Evolutionary conservation across 352 stramenopile genomes (phyloP), one percentile per base, ranked within the genome.

Genomic region (Saprolegnia parasitica): DNA sequence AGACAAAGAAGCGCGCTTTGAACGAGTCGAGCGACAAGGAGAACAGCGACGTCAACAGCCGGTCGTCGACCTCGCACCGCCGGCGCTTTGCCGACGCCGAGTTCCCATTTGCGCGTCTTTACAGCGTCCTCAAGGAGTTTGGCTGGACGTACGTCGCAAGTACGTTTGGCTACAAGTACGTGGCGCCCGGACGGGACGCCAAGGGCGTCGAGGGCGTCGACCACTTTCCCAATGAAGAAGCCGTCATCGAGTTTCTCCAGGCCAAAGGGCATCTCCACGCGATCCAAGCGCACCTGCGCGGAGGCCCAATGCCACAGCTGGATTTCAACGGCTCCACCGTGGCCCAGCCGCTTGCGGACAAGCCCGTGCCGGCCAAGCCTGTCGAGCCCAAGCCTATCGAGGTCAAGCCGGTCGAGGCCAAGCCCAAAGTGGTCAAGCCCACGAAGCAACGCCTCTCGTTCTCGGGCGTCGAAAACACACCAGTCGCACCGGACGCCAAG

Each of bases 371-470:
- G 11, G 4, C 37, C 35, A 29, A 56, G 50, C 20, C 60, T 10
- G 40, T 21, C 5, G 42, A 18, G 20, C 6, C 21, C 11, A 8
- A 42, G 32, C 23, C 60, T 21, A 15, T 52, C 16, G 15, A n/a
- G 24, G 5, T 8, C 20, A 32, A 18, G 37, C 21, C 35, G 0
- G 35, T 52, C 16, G 15, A n/a, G 24, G 5, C 24, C 20, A 32
- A 18, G 37, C 21, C 35, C 18, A 68, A 68, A 23, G 18, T 11
- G 3, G n/a, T 60, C 35, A 60, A 70, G 50, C 47, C 63, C 21
- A 60, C 52, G 20, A 60, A 70, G 39, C 54, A 70, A 24, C 63
- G 63, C 6, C 54, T 70, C 11, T 70, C 63, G 32, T 70, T 61
- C 63, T 70, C 63, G 11, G 52, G 52, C 35, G 52, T 60, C 9